phyloP scores from a whole-genome alignment of 176 grass and related monocot species.

The Stipa capillata region DNA sequence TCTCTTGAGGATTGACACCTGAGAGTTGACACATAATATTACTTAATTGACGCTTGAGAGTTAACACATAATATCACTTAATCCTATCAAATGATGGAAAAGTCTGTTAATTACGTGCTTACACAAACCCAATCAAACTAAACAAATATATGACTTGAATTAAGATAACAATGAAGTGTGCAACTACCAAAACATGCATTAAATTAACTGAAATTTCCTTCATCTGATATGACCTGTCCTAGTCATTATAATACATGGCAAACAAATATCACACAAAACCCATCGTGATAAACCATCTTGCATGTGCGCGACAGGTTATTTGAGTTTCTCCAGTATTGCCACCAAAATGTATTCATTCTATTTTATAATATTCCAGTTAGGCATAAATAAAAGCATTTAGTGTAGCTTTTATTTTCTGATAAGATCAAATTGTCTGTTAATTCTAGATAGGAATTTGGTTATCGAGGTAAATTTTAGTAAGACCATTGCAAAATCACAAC shows the following conservation, averaged over 20 bases:
- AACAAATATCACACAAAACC: neutral
- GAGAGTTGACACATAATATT: neutral
- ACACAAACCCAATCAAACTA: neutral
- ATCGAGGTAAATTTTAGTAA: neutral
- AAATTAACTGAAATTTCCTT: neutral
- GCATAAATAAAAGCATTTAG: neutral
- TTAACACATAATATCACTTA: neutral
- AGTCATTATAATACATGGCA: neutral
- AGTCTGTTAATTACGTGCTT: neutral
- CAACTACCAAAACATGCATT: neutral
- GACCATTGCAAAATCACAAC: neutral
- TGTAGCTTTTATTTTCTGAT: neutral
- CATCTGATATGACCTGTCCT: neutral
- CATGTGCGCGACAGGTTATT: neutral
- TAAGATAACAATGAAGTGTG: neutral
- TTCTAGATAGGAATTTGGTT: neutral
- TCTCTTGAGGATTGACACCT: neutral
- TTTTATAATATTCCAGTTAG: neutral
- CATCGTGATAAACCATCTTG: neutral
- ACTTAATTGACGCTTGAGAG: neutral
- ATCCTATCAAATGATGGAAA: neutral
- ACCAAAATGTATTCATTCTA: neutral
- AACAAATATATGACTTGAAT: neutral
- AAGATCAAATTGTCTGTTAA: neutral
- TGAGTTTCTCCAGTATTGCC: neutral